Percentiles rank a stretch among this genome's conserved stretches.
Evolutionary conservation across 352 stramenopile genomes (phyloP).

Genomic region (Globisporangium echinulatum): DNA sequence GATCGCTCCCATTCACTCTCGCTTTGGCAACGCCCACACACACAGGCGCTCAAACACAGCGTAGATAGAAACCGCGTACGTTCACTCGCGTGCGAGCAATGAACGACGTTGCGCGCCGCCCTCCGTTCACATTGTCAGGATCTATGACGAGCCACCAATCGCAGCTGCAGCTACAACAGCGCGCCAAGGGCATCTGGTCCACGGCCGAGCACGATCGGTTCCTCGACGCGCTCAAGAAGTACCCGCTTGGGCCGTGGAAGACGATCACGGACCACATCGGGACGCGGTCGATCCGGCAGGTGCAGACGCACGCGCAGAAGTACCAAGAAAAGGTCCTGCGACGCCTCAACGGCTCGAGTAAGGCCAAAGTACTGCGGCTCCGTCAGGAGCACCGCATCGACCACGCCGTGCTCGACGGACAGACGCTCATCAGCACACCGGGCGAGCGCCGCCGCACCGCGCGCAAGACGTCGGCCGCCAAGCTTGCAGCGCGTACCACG

Average conservation of each 20-base stretch:
- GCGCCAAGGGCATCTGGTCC: slow-evolving; percentile 14
- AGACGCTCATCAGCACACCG: slow-evolving; percentile 5
- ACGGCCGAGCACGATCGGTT: slow-evolving; percentile 14
- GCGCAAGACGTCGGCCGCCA: not conserved
- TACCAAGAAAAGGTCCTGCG: slow-evolving; percentile 15
- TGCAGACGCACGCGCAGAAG: slow-evolving; percentile 16
- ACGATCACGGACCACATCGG: slow-evolving; percentile 12
- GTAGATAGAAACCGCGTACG: not conserved
- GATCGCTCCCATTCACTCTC: not conserved
- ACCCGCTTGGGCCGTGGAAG: slow-evolving; percentile 12
- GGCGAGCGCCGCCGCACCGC: slow-evolving; percentile 1
- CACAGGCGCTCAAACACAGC: not conserved
- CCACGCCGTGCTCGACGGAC: slow-evolving; percentile 10
- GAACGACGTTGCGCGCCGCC: slow-evolving; percentile 8
- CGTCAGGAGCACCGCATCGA: slow-evolving; percentile 15
- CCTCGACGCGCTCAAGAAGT: slow-evolving; percentile 16
- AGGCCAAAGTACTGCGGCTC: slow-evolving; percentile 14
- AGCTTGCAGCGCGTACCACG: not conserved
- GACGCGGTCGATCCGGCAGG: slow-evolving; percentile 11
- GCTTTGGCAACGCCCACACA: not conserved
- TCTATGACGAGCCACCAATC: slow-evolving; percentile 3
- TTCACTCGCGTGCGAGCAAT: not conserved
- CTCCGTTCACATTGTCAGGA: not conserved
- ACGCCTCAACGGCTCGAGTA: slow-evolving; percentile 5
- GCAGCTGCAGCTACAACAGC: slow-evolving; percentile 3